Conservation (phyloP, 1,139 yeast species). For the Geotrichum europaeum region DNA sequence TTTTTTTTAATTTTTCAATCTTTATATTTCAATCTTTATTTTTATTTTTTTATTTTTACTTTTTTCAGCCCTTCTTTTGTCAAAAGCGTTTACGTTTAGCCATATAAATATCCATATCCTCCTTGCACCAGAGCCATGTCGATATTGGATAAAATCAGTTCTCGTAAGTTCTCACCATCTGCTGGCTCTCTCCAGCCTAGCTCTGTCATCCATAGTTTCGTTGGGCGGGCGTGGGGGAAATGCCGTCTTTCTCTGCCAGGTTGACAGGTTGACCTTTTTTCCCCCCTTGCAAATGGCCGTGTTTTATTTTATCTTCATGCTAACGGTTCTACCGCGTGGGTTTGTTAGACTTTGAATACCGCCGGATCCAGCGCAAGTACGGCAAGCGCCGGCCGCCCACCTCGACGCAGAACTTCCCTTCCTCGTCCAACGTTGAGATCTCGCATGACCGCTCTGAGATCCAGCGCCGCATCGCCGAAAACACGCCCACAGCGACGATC, state of each 20-base stretch:
- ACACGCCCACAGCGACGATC: background rate
- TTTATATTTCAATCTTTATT: background rate
- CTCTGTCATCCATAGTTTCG: background rate
- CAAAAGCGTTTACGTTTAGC: too few relatives aligned
- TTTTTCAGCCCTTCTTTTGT: too few relatives aligned
- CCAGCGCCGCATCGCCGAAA: slow-evolving; percentile 1
- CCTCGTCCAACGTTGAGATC: background rate
- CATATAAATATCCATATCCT: too few relatives aligned
- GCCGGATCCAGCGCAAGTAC: slow-evolving; percentile 27
- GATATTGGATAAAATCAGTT: slow-evolving; percentile 14
- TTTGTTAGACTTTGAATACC: slow-evolving; percentile 22
- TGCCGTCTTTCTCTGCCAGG: background rate
- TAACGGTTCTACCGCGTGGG: background rate
- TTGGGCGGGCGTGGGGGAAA: too few relatives aligned
- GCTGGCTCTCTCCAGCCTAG: background rate
- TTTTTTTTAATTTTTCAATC: background rate
- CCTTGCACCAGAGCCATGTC: background rate
- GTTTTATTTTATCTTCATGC: too few relatives aligned
- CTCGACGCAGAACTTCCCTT: background rate
- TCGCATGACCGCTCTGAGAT: background rate
- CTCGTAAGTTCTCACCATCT: slow-evolving; percentile 9
- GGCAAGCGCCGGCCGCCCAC: slow-evolving; percentile 21
- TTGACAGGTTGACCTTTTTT: background rate
- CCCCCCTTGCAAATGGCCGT: background rate
- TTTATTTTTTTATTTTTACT: background rate